These are phyloP conservation scores for Quercus suber DNA, from an alignment of 306 rosid species.

Conservation along the genomic window DNA sequence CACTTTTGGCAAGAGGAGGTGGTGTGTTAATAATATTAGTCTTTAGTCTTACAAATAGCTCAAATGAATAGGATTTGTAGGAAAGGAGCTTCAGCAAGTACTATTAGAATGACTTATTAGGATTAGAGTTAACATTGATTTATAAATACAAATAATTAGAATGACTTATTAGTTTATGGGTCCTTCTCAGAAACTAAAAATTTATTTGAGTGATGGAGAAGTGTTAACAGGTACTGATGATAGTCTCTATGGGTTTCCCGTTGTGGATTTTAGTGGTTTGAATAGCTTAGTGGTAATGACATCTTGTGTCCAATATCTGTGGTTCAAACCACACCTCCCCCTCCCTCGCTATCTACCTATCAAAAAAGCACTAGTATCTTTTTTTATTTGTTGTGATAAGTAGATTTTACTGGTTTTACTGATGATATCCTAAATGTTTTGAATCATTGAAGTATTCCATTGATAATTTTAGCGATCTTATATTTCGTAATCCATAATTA, in stretches of 20 bases:
- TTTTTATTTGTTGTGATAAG: too few relatives aligned
- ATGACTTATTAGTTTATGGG: background rate
- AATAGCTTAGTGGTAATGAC: background rate
- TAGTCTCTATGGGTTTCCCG: background rate
- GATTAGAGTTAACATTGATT: background rate
- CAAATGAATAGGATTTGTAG: background rate
- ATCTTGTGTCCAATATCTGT: too few relatives aligned
- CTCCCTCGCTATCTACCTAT: too few relatives aligned
- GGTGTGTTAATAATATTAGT: background rate
- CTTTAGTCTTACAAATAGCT: background rate
- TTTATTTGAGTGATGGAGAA: background rate
- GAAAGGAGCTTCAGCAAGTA: background rate
- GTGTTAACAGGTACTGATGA: background rate
- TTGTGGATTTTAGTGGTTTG: background rate
- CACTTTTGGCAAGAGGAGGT: background rate
- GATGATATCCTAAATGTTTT: background rate
- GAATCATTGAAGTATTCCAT: background rate
- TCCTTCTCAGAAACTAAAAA: background rate
- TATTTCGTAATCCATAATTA: background rate
- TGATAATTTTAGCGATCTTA: background rate
- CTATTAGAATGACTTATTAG: background rate
- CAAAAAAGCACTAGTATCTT: too few relatives aligned
- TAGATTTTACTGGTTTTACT: background rate
- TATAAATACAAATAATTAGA: background rate
- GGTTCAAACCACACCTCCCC: too few relatives aligned